Evolutionary conservation across 345 rosid species (phyloP), one percentile per base, ranked within the genome.

Genomic region (Populus tremula): DNA sequence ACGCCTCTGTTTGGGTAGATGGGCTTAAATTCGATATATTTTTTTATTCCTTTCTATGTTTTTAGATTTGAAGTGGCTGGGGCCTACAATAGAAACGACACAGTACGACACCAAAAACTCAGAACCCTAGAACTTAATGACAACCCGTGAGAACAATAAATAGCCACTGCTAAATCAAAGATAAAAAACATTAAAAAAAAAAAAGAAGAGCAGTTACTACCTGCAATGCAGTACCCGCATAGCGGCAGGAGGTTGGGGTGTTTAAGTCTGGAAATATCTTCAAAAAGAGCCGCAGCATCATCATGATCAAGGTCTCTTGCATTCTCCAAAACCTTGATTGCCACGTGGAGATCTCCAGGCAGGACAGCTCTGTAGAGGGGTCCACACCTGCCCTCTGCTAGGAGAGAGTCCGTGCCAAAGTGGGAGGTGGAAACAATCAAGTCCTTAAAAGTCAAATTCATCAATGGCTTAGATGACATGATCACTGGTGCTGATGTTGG

Each of bases 191-290:
- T 18, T 1, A 9, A 18, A 18, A 20, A 12, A 20, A 3, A 25
- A 4, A 8, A 6, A 1, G 9, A 1, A 8, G 41, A n/a, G 3
- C 13, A 59, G 25, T 14, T 29, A 14, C 11, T 85, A 93, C 99
- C 99, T 86, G 98, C 99, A 70, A 95, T 92, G 84, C 99, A 95
- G 85, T 91, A 95, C 76, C 99, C 99, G 73, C 91, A 81, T 79
- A 93, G 88, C n/a, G 94, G 88, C 66, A 93, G 72, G 47, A 95
- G 90, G 73, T 92, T 95, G 2, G 94, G 98, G 82, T 95, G 99
- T 73, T 93, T 90, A 63, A 92, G 93, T 88, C 88, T 85, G 18
- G 96, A 88, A 0, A 92, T 76, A 3, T 82, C 86, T 79, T 95
- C 99, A 75, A 95, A 88, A 43, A 85, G 76, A 1, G 84, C 72